Conservation (phyloP, 345 rosid species). For the Dovyalis caffra region DNA sequence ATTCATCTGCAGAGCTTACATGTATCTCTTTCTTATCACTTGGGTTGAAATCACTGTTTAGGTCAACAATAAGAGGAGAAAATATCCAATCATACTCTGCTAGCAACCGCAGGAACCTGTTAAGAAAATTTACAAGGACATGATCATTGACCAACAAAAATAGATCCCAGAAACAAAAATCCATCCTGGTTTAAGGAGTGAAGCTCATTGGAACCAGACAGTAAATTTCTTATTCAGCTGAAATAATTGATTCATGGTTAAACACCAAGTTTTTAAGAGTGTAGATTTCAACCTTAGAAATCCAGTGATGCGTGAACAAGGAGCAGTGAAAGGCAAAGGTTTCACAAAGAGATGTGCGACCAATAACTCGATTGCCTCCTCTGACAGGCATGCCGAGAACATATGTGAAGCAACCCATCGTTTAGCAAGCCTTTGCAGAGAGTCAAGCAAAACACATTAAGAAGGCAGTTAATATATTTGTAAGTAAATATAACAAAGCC, state of each 20-base stretch:
- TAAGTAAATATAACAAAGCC: constrained; percentile 3
- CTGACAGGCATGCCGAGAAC: constrained; percentile 84
- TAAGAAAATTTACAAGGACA: not conserved
- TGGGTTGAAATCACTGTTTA: constrained; percentile 69
- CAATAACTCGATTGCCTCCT: constrained; percentile 82
- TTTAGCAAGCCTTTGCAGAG: constrained; percentile 74
- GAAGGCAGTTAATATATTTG: not conserved
- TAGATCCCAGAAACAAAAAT: not conserved
- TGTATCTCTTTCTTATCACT: constrained; percentile 68
- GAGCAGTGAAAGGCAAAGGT: constrained; percentile 74
- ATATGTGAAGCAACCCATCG: constrained; percentile 92
- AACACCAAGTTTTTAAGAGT: constrained; percentile 1
- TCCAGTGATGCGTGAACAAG: constrained; percentile 81
- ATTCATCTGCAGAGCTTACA: constrained; percentile 44
- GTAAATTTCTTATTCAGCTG: not conserved
- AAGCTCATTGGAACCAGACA: not conserved
- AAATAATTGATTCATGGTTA: not conserved
- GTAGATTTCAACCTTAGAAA: constrained; percentile 61
- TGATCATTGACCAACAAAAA: constrained; percentile 4
- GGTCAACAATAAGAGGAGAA: constrained; percentile 77
- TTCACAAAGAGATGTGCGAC: constrained; percentile 78
- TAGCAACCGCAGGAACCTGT: constrained; percentile 78
- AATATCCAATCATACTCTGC: constrained; percentile 83
- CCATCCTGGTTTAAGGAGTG: not conserved
- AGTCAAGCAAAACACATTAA: constrained; percentile 6